phyloP scores from a whole-genome alignment of 1,284 basidiomycete genomes.

The Apiotrichum sp. region DNA sequence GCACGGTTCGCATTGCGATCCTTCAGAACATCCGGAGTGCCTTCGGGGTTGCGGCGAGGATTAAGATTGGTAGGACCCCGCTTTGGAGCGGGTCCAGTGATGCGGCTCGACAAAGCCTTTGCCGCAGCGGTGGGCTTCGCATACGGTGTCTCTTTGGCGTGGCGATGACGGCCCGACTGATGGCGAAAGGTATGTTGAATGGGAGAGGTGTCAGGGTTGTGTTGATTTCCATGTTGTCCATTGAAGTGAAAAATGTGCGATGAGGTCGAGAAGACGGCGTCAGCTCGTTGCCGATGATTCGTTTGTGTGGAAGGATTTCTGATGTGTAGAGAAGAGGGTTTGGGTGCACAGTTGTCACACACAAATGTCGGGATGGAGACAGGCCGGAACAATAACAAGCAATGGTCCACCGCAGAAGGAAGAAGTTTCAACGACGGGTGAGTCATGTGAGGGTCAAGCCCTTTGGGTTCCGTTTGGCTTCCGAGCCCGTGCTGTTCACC shows the following conservation, averaged over 20 bases:
- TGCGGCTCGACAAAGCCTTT: constrained; percentile 15
- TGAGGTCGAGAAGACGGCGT: background rate
- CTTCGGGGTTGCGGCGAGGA: constrained; percentile 18
- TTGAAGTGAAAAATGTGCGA: background rate
- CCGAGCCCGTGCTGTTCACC: too few relatives aligned
- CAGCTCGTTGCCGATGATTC: constrained; percentile 1
- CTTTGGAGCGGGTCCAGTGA: constrained; percentile 5
- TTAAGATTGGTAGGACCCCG: constrained; percentile 11
- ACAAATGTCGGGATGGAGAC: too few relatives aligned
- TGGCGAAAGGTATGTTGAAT: background rate
- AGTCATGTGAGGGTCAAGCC: too few relatives aligned
- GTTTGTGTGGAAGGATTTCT: background rate
- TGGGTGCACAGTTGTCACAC: too few relatives aligned
- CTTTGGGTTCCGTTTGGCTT: too few relatives aligned
- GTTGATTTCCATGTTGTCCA: background rate
- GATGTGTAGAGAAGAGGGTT: too few relatives aligned
- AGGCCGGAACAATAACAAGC: too few relatives aligned
- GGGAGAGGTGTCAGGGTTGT: background rate
- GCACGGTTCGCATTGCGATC: constrained; percentile 10
- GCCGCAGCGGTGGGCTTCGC: constrained; percentile 7
- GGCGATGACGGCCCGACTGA: constrained; percentile 18
- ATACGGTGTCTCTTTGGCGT: constrained; percentile 19
- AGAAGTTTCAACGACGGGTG: too few relatives aligned
- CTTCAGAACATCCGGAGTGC: constrained; percentile 21
- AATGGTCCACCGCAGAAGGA: too few relatives aligned